These are phyloP conservation scores for Pleochaeta shiraiana DNA, from an alignment of 2,329 filamentous ascomycete species.

Conservation along the genomic window DNA sequence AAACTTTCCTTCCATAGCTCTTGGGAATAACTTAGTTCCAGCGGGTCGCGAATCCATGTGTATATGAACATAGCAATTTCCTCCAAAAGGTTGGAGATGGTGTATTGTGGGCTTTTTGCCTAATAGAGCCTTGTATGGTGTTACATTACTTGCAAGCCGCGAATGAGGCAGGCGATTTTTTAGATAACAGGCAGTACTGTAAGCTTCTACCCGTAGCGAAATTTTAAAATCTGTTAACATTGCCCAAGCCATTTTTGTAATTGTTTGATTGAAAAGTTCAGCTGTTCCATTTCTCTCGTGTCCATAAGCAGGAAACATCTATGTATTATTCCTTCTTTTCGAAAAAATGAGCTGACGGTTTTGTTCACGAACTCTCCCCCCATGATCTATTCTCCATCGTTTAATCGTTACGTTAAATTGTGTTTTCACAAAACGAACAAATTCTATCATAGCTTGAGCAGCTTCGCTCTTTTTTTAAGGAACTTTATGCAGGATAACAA, in stretches of 20 bases:
- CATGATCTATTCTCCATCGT: background rate
- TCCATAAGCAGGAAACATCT: background rate
- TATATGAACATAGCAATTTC: background rate
- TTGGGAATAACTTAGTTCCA: background rate
- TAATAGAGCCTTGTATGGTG: background rate
- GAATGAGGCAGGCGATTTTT: background rate
- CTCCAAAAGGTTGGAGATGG: background rate
- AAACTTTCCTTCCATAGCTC: background rate
- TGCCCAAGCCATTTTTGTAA: background rate
- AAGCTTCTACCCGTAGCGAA: background rate
- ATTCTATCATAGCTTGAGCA: conserved; percentile 1
- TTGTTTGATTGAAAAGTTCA: background rate
- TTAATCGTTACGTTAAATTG: background rate
- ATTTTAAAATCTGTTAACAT: background rate
- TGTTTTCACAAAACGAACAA: background rate
- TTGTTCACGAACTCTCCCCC: conserved; percentile 2
- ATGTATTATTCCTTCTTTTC: conserved; percentile 2
- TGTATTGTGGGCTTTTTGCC: background rate
- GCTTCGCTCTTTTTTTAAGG: background rate
- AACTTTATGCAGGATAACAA: background rate
- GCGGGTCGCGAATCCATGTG: background rate
- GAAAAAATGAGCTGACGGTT: background rate
- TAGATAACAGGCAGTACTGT: background rate
- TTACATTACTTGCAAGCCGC: background rate
- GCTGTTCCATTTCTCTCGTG: conserved; percentile 4